Conservation (phyloP, 2,329 filamentous ascomycete species). For the Pseudocercospora vitis region DNA sequence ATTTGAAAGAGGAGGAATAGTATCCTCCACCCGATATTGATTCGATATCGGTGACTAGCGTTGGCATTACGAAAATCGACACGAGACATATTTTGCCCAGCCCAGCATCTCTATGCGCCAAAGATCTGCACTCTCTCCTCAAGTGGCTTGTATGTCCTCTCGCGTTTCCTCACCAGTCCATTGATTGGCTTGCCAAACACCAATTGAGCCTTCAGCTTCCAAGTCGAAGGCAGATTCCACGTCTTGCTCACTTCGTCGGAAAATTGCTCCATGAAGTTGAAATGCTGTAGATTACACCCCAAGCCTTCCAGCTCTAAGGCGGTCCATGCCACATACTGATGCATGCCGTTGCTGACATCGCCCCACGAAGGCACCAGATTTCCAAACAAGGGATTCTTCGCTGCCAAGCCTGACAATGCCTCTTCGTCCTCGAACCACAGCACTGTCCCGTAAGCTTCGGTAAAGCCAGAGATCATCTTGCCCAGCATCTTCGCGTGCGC, state of each 20-base stretch:
- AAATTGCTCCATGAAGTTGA: slow-evolving; percentile 31
- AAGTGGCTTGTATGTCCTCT: slow-evolving; percentile 35
- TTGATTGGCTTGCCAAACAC: slow-evolving; percentile 59
- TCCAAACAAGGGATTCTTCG: slow-evolving; percentile 23
- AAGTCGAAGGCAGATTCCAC: slow-evolving; percentile 69
- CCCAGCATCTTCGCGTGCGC: slow-evolving; percentile 55
- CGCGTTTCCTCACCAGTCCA: slow-evolving; percentile 24
- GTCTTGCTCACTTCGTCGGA: slow-evolving; percentile 28
- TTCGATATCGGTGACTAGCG: slow-evolving; percentile 4
- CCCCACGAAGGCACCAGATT: slow-evolving; percentile 22
- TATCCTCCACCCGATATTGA: neutral
- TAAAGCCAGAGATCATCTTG: slow-evolving; percentile 59
- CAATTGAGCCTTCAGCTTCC: slow-evolving; percentile 77
- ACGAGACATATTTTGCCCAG: neutral
- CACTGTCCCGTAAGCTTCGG: slow-evolving; percentile 71
- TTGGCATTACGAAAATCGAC: slow-evolving; percentile 3
- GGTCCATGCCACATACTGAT: slow-evolving; percentile 30
- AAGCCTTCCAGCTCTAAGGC: slow-evolving; percentile 35
- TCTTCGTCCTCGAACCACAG: slow-evolving; percentile 23
- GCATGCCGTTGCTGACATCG: slow-evolving; percentile 53
- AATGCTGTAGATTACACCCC: slow-evolving; percentile 36
- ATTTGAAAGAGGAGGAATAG: slow-evolving; percentile 2
- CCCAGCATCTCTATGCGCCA: slow-evolving; percentile 20
- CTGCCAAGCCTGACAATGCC: slow-evolving; percentile 13
- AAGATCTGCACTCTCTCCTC: slow-evolving; percentile 35